Percentiles rank a stretch among this genome's conserved stretches.
These are phyloP conservation scores for Colletotrichum sp. DNA, from an alignment of 2,329 filamentous ascomycete species.

Conservation along the genomic window DNA sequence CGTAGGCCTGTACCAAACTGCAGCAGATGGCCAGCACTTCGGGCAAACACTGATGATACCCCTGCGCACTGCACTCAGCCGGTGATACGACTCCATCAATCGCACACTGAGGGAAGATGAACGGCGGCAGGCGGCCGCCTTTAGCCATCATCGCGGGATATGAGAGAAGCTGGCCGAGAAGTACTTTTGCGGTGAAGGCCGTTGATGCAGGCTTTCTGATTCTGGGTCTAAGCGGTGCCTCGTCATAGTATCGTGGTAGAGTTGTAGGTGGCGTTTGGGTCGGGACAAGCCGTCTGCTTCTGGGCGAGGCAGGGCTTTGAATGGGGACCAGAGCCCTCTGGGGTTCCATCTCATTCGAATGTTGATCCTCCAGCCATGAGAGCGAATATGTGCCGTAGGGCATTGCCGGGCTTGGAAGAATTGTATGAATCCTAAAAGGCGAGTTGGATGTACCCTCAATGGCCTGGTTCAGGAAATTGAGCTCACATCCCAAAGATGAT, in stretches of 20 bases:
- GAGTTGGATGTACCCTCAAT: background rate
- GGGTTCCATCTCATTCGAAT: background rate
- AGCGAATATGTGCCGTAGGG: background rate
- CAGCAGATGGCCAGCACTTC: conserved; percentile 29
- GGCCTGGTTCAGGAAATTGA: background rate
- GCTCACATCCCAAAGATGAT: background rate
- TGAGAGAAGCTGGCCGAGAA: conserved; percentile 27
- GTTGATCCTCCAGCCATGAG: background rate
- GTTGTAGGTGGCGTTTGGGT: background rate
- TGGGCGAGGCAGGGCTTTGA: background rate
- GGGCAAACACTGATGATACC: conserved; percentile 29
- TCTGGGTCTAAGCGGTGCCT: background rate
- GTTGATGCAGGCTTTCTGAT: background rate
- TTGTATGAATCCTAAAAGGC: background rate
- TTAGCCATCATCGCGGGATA: conserved; percentile 28
- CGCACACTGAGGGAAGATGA: conserved; percentile 31
- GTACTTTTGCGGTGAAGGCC: conserved; percentile 24
- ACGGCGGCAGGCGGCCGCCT: conserved; percentile 26
- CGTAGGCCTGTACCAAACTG: conserved; percentile 27
- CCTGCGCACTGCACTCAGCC: conserved; percentile 20
- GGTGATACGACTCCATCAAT: conserved; percentile 3
- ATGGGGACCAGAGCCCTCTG: background rate
- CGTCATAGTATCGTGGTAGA: background rate
- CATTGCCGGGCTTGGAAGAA: background rate
- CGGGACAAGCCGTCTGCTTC: background rate